phyloP scores from a whole-genome alignment of 495 filamentous ascomycete genomes.

The Neurospora sp. region DNA sequence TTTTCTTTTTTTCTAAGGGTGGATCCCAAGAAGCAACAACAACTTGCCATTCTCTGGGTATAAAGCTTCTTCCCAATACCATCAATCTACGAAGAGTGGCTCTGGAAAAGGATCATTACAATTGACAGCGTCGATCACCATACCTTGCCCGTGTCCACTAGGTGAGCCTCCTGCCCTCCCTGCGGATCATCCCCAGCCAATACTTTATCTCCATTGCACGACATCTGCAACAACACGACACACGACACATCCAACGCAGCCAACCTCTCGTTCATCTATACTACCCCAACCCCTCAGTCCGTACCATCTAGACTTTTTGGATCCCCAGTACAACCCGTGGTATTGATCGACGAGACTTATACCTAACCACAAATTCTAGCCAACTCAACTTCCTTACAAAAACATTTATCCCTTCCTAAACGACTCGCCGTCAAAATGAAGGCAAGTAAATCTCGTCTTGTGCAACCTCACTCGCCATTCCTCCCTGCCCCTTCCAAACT shows the following conservation, averaged over 20 bases:
- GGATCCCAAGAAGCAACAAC: not conserved
- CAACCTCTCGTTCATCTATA: not conserved
- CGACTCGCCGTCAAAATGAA: not conserved
- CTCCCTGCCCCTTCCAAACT: not conserved
- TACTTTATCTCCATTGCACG: not conserved
- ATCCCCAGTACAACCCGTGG: not conserved
- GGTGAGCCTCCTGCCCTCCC: not conserved
- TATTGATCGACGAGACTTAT: not conserved
- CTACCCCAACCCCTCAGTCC: not conserved
- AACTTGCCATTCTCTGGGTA: not conserved
- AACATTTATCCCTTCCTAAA: not conserved
- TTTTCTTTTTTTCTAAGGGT: not conserved
- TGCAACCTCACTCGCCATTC: not conserved
- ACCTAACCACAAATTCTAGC: not conserved
- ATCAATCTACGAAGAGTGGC: not conserved
- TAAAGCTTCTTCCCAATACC: not conserved
- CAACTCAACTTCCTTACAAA: not conserved
- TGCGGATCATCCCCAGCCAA: not conserved
- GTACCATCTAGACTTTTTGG: not conserved
- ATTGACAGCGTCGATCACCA: not conserved
- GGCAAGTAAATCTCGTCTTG: not conserved
- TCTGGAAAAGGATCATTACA: not conserved
- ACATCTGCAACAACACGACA: not conserved
- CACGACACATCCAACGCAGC: not conserved
- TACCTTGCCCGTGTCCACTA: not conserved